Evolutionary conservation across 2,329 filamentous ascomycete genomes (phyloP).

Genomic region (Lizonia empirigonia): DNA sequence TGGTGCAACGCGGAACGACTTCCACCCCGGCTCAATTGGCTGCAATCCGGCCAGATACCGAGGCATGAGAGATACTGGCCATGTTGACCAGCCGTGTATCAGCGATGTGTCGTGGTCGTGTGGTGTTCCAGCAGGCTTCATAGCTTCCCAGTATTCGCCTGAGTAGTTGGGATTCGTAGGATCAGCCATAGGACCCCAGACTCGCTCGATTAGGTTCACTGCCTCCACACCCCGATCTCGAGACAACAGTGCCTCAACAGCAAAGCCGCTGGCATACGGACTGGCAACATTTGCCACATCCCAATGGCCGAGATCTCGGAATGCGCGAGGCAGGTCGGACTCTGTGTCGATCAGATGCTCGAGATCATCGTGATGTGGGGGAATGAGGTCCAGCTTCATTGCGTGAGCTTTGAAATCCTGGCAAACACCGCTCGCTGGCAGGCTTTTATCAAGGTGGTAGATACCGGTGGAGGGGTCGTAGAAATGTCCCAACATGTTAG

Average conservation of each 20-base stretch:
- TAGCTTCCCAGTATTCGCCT: conserved; percentile 14
- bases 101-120: conserved; percentile 16
- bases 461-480: conserved; percentile 2
- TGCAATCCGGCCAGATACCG: conserved; percentile 15
- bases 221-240: neutral
- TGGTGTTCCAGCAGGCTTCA: conserved; percentile 15
- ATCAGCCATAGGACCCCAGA: conserved; percentile 16
- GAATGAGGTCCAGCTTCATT: neutral
- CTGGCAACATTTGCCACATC: conserved; percentile 8
- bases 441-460: neutral
- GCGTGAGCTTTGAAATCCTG: conserved; percentile 15
- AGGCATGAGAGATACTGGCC: conserved; percentile 19
- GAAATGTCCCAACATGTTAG: neutral
- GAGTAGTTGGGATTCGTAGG: conserved; percentile 7
- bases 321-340: conserved; percentile 4
- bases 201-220: conserved; percentile 7
- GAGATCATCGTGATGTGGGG: conserved; percentile 1
- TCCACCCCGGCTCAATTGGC: conserved; percentile 14
- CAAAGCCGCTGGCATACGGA: conserved; percentile 13
- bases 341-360: conserved; percentile 2
- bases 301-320: conserved; percentile 13
- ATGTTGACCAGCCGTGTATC: conserved; percentile 18
- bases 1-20: conserved; percentile 8
- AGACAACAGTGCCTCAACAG: conserved; percentile 12
- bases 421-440: conserved; percentile 8